phyloP scores from a whole-genome alignment of 495 filamentous ascomycete genomes.

The Penicillium parvum region DNA sequence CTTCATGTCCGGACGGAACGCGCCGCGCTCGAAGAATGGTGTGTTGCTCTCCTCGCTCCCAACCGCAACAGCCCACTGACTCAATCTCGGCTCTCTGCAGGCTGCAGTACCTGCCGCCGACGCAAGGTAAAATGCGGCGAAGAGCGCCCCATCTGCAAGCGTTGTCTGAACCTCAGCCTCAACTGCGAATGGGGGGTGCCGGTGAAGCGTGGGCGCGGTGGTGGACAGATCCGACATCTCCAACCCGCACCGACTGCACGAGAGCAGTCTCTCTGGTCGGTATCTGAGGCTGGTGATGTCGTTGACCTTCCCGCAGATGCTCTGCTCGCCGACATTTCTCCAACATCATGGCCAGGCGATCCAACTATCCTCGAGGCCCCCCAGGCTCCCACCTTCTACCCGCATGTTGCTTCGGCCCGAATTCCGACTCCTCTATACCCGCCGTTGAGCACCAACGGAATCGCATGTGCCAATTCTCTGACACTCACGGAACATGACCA shows the following conservation, averaged over 20 bases:
- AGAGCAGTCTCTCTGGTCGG: slow-evolving; percentile 10
- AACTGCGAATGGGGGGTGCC: slow-evolving; percentile 38
- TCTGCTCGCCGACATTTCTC: slow-evolving; percentile 10
- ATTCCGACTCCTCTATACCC: slow-evolving; percentile 23
- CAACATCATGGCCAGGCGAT: slow-evolving; percentile 20
- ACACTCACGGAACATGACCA: slow-evolving; percentile 33
- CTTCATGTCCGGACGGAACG: slow-evolving; percentile 41
- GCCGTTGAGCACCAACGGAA: slow-evolving; percentile 19
- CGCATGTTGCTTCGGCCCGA: slow-evolving; percentile 4
- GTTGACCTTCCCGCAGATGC: slow-evolving; percentile 11
- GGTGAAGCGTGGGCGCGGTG: slow-evolving; percentile 28
- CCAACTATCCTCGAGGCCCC: not conserved
- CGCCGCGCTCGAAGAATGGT: slow-evolving; percentile 47
- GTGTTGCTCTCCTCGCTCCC: not conserved
- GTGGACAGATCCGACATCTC: slow-evolving; percentile 27
- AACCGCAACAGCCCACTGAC: slow-evolving; percentile 1
- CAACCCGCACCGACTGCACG: slow-evolving; percentile 21
- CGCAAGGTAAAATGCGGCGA: slow-evolving; percentile 56
- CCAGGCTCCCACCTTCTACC: slow-evolving; percentile 8
- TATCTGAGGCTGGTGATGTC: slow-evolving; percentile 9
- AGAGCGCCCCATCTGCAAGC: slow-evolving; percentile 45
- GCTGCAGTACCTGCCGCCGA: slow-evolving; percentile 51
- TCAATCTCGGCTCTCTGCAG: slow-evolving; percentile 11
- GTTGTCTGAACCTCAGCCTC: slow-evolving; percentile 35
- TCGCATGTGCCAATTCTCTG: slow-evolving; percentile 36